Evolutionary conservation across 2,329 filamentous ascomycete genomes (phyloP), one percentile per base, ranked within the genome.

Genomic region (Fusarium xylarioides): DNA sequence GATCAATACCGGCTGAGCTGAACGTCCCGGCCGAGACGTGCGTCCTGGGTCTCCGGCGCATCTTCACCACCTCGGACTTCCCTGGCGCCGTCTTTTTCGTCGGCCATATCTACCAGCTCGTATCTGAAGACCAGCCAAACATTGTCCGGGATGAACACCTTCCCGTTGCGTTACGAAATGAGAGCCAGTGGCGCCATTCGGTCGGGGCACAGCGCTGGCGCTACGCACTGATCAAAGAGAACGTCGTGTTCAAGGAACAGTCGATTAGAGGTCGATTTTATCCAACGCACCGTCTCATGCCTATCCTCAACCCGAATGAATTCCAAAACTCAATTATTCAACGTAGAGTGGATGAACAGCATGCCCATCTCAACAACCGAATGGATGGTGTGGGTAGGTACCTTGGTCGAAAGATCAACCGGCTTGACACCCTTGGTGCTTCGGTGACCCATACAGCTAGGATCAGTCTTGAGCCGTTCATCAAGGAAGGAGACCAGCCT

Each of bases 241-340:
- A 86, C 71, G 79, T 81, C n/a, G 80, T 83, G 49, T 77, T 88
- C 26, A 83, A 85, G 68, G 87, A 89, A 74, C 76, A 78, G 19
- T 82, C 82, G 28, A 82, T 90, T 56, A 82, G 84, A 64, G 88
- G 88, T 56, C 83, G 88, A n/a, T 90, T 90, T 80, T 90, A 90
- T 80, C 86, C 88, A 21, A 86, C 86, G n/a, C 80, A 85, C 64
- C 82, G 84, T 65, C 81, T 90, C 40, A 85, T 88, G 79, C 83
- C 84, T 21, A 84, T 89, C 61, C 80, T 89, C 59, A 82, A 86
- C 44, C 81, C 81, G 15, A 76, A 74, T 4, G 79, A 78, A 10
- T 84, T 83, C 65, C 78, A 84, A 44, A 78, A 79, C 9, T 81
- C 82, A 21, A 70, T 85, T 38, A 74, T 79, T 30, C 78, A 80